Evolutionary conservation across 352 stramenopile genomes (phyloP).

Genomic region (Phytophthora aleatoria): DNA sequence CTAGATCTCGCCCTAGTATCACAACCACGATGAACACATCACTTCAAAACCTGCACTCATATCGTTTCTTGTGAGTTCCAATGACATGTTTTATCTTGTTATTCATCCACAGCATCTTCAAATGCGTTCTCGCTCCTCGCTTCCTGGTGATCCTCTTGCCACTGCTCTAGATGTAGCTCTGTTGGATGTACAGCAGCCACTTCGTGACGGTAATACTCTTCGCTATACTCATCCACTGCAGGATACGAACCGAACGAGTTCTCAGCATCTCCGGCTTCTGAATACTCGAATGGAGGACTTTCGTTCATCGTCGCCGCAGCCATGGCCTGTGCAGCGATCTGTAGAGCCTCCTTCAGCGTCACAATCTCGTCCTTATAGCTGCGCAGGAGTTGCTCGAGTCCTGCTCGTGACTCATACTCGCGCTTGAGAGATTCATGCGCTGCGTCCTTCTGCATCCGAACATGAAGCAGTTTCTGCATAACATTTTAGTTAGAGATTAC

Average conservation of each 20-base stretch:
- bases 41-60: not conserved
- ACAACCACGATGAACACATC: not conserved
- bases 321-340: conserved; percentile 70
- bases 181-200: not conserved
- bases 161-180: not conserved
- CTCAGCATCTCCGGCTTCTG: conserved; percentile 4
- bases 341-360: conserved; percentile 74
- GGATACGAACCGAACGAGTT: conserved; percentile 9
- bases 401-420: conserved; percentile 56
- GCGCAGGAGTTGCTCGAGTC: conserved; percentile 58
- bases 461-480: conserved; percentile 44
- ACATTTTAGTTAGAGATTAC: not conserved
- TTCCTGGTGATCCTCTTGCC: not conserved
- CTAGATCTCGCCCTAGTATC: conserved; percentile 1
- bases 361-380: conserved; percentile 79
- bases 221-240: conserved; percentile 1
- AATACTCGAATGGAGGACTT: not conserved
- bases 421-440: conserved; percentile 63
- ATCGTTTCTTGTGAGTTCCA: not conserved
- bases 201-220: conserved; percentile 10
- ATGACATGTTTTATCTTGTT: not conserved
- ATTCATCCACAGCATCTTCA: conserved; percentile 41
- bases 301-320: conserved; percentile 39
- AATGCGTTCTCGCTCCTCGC: conserved; percentile 33
- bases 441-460: conserved; percentile 50